phyloP scores from a whole-genome alignment of 139 green algal species.

The Coelastrella sp. region DNA sequence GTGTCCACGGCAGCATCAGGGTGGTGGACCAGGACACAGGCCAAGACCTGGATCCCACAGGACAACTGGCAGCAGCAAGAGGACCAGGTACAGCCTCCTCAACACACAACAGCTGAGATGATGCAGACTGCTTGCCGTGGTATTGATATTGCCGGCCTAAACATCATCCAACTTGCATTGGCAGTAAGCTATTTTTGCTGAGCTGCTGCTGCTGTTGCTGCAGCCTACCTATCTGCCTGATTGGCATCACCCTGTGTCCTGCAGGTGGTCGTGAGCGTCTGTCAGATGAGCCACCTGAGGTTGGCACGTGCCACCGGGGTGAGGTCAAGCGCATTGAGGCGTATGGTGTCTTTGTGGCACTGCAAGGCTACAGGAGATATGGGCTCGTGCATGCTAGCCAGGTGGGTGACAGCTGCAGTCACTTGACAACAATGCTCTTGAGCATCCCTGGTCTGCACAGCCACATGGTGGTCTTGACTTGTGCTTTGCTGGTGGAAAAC shows the following conservation, averaged over 20 bases:
- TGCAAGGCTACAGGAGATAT: slow-evolving; percentile 71
- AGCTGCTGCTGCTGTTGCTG: slow-evolving; percentile 4
- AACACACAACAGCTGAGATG: background rate
- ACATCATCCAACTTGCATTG: no score
- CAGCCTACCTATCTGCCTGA: background rate
- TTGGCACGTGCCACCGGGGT: slow-evolving; percentile 62
- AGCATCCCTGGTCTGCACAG: no score
- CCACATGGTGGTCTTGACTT: no score
- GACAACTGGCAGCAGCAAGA: slow-evolving; percentile 21
- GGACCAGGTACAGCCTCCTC: background rate
- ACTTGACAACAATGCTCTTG: background rate
- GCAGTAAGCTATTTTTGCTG: no score
- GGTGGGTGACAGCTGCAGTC: slow-evolving; percentile 48
- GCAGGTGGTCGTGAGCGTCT: slow-evolving; percentile 42
- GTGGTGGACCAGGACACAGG: slow-evolving; percentile 63
- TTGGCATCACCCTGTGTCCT: background rate
- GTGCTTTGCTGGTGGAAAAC: no score
- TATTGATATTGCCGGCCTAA: background rate
- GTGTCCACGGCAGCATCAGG: slow-evolving; percentile 56
- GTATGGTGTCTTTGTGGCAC: slow-evolving; percentile 80
- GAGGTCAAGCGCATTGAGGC: slow-evolving; percentile 73
- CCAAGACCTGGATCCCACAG: slow-evolving; percentile 62
- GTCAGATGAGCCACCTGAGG: slow-evolving; percentile 65
- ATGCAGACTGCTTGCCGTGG: background rate
- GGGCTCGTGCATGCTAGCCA: slow-evolving; percentile 75